phyloP scores from a whole-genome alignment of 352 stramenopile species.

The Ophiocytium majus region DNA sequence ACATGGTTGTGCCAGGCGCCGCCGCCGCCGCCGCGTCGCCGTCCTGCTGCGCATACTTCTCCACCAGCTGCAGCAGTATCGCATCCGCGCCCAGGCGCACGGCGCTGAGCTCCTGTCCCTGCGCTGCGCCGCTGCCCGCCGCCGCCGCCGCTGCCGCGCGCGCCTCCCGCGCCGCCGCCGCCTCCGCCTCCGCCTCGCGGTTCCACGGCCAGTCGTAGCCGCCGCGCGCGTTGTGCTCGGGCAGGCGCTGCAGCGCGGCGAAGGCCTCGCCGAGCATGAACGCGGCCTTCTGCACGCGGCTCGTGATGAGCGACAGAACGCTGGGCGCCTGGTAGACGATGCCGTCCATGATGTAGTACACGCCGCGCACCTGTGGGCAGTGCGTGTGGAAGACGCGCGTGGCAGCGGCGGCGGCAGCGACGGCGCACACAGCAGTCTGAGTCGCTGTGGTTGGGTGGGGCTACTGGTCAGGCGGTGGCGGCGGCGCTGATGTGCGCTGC shows the following conservation, averaged over 20 bases:
- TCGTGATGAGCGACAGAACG: constrained; percentile 49
- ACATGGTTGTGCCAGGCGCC: too few relatives aligned
- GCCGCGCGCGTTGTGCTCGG: constrained; percentile 34
- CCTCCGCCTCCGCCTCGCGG: constrained; percentile 32
- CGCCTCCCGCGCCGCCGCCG: constrained; percentile 24
- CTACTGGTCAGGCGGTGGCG: too few relatives aligned
- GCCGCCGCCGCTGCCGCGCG: constrained; percentile 11
- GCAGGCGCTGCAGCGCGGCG: constrained; percentile 36
- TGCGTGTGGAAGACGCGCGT: too few relatives aligned
- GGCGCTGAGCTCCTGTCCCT: too few relatives aligned
- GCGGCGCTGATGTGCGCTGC: too few relatives aligned
- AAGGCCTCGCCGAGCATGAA: constrained; percentile 52
- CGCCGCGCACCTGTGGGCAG: constrained; percentile 49
- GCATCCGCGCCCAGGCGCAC: background rate
- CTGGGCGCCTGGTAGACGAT: constrained; percentile 52
- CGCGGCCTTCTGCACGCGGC: constrained; percentile 47
- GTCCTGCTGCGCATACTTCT: background rate
- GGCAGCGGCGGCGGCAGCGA: too few relatives aligned
- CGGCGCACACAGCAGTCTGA: too few relatives aligned
- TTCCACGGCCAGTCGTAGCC: constrained; percentile 54
- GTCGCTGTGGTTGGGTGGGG: too few relatives aligned
- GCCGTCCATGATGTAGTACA: constrained; percentile 58
- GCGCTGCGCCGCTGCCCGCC: background rate
- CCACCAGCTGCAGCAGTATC: constrained; percentile 20
- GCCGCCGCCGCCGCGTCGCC: background rate